phyloP scores from a whole-genome alignment of 2,329 filamentous ascomycete genomes.

The Colletotrichum acutatum region DNA sequence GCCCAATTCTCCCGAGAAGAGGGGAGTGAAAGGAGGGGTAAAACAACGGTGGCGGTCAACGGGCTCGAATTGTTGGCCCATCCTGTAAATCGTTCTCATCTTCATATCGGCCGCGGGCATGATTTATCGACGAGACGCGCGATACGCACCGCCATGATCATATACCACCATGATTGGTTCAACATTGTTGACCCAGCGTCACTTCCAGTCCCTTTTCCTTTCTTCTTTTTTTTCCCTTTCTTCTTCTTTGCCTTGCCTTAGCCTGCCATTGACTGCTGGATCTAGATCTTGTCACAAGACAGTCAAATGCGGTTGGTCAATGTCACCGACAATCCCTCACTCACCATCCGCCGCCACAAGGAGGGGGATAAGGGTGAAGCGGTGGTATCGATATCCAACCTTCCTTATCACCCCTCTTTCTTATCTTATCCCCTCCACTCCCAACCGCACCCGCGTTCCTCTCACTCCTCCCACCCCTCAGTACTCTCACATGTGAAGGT shows the following conservation, averaged over 20 bases:
- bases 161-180: neutral
- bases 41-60: slow-evolving; percentile 16
- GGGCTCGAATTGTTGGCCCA: neutral
- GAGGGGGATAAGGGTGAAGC: neutral
- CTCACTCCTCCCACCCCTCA: neutral
- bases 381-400: neutral
- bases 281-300: neutral
- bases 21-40: neutral
- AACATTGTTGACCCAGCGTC: neutral
- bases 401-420: slow-evolving; percentile 16
- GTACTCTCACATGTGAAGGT: slow-evolving; percentile 15
- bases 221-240: neutral
- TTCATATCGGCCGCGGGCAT: neutral
- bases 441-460: neutral
- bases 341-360: neutral
- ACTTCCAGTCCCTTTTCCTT: neutral
- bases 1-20: neutral
- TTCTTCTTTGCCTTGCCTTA: neutral
- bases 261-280: neutral
- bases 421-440: slow-evolving; percentile 2
- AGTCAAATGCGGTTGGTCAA: neutral
- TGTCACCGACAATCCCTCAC: neutral
- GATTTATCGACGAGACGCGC: slow-evolving; percentile 15
- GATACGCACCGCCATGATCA: slow-evolving; percentile 13
- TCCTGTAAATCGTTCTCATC: neutral